Evolutionary conservation across 163 green algal species (phyloP).

Genomic region (Chloromonas sp.): DNA sequence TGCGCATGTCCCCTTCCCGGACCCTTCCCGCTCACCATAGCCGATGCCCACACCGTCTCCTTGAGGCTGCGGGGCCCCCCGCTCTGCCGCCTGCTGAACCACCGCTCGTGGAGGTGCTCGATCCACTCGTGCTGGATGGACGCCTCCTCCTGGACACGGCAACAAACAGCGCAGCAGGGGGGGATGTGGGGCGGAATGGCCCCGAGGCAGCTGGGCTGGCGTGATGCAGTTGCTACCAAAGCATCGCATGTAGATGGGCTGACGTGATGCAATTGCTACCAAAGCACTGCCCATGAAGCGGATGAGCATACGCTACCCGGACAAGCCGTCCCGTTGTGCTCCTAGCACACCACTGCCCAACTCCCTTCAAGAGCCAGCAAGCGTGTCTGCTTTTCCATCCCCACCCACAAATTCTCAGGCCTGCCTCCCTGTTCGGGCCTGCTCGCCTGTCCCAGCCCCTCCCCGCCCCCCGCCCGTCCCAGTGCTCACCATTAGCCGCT

Average conservation of each 20-base stretch:
- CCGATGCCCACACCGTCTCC: neutral
- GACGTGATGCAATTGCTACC: no score
- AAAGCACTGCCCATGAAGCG: no score
- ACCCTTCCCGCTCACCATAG: neutral
- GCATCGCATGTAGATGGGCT: no score
- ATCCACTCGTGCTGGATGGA: slow-evolving; percentile 3
- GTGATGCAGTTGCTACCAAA: no score
- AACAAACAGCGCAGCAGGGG: neutral
- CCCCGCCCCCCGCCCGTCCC: no score
- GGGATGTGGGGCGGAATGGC: neutral
- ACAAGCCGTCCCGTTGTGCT: no score
- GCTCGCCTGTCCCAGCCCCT: no score
- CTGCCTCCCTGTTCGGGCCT: neutral
- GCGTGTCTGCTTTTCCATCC: neutral
- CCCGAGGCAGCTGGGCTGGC: no score
- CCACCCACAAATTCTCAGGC: neutral
- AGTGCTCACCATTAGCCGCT: slow-evolving; percentile 6
- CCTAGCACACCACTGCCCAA: neutral
- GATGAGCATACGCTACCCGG: no score
- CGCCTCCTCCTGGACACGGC: slow-evolving; percentile 2
- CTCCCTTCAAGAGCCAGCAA: neutral
- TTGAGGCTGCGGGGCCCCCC: neutral
- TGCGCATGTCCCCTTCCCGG: no score
- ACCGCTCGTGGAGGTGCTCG: neutral
- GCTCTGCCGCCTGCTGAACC: slow-evolving; percentile 1